Evolutionary conservation across 805 yeast species (phyloP).

Genomic region (Suhomyces vadensis): DNA sequence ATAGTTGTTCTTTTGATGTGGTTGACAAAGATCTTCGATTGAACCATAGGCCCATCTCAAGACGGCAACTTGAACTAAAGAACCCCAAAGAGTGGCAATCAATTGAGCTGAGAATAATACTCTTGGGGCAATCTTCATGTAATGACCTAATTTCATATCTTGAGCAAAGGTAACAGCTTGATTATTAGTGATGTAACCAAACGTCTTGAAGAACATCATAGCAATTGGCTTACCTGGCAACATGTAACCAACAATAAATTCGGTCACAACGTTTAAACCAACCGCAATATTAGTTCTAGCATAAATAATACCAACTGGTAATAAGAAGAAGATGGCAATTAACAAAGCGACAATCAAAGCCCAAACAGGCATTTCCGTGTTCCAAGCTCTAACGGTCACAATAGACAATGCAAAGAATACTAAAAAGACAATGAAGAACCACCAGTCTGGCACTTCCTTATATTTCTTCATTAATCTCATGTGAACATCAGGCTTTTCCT

Average conservation of each 20-base stretch:
- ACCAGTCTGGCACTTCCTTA: constrained; percentile 47
- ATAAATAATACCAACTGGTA: constrained; percentile 42
- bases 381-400: constrained; percentile 40
- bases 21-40: constrained; percentile 34
- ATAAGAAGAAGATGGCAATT: constrained; percentile 39
- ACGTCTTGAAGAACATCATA: constrained; percentile 49
- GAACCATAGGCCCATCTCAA: constrained; percentile 44
- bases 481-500: constrained; percentile 45
- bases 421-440: constrained; percentile 32
- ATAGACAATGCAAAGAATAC: constrained; percentile 37
- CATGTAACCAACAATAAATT: constrained; percentile 46
- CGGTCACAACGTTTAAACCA: constrained; percentile 45
- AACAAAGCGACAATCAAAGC: constrained; percentile 38
- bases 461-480: constrained; percentile 53
- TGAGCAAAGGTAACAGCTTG: constrained; percentile 53
- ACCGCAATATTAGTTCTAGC: constrained; percentile 39
- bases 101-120: constrained; percentile 45
- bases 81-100: constrained; percentile 45
- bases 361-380: constrained; percentile 47
- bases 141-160: constrained; percentile 47
- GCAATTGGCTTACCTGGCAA: constrained; percentile 50
- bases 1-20: constrained; percentile 29
- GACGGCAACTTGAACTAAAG: constrained; percentile 40
- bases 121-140: constrained; percentile 44
- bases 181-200: constrained; percentile 48